Percentiles rank a stretch among this genome's conserved stretches.
These are phyloP conservation scores for Huntiella bhutanensis DNA, from an alignment of 2,329 filamentous ascomycete genomes.

Conservation along the genomic window DNA sequence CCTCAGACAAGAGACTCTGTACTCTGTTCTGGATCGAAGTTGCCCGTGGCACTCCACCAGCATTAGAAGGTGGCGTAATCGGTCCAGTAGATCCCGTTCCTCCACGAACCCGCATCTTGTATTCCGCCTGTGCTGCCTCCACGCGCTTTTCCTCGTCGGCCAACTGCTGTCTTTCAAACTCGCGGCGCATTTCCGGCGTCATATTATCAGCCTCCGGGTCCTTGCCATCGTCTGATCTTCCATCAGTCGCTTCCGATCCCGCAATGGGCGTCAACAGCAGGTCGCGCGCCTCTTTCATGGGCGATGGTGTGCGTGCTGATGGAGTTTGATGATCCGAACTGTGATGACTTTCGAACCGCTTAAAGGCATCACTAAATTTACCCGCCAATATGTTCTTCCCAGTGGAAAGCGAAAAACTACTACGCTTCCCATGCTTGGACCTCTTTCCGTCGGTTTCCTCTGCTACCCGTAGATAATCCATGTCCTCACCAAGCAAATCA, in stretches of 20 bases:
- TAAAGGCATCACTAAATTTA: conserved; percentile 85
- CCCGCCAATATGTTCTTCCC: conserved; percentile 72
- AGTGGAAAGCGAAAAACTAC: conserved; percentile 52
- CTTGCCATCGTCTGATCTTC: conserved; percentile 42
- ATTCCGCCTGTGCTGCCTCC: conserved; percentile 73
- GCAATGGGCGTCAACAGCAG: conserved; percentile 49
- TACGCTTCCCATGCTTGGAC: conserved; percentile 47
- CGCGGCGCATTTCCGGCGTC: conserved; percentile 73
- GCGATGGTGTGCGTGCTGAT: conserved; percentile 26
- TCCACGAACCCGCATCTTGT: conserved; percentile 51
- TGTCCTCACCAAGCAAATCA: conserved; percentile 16
- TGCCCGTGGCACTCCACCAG: conserved; percentile 44
- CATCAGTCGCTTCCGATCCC: conserved; percentile 50
- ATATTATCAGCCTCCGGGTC: conserved; percentile 43
- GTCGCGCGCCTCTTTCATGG: conserved; percentile 28
- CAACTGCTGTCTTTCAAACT: conserved; percentile 65
- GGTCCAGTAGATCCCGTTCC: conserved; percentile 25
- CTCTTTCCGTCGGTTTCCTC: conserved; percentile 44
- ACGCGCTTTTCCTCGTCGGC: conserved; percentile 82
- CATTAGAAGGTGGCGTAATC: conserved; percentile 34
- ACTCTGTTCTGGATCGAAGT: conserved; percentile 85
- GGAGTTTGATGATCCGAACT: conserved; percentile 15
- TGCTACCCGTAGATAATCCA: conserved; percentile 64
- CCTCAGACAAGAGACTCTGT: conserved; percentile 67
- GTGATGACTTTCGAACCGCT: conserved; percentile 55